Conservation (phyloP, 108 stramenopile genomes). For the Poteriospumella lacustris region DNA sequence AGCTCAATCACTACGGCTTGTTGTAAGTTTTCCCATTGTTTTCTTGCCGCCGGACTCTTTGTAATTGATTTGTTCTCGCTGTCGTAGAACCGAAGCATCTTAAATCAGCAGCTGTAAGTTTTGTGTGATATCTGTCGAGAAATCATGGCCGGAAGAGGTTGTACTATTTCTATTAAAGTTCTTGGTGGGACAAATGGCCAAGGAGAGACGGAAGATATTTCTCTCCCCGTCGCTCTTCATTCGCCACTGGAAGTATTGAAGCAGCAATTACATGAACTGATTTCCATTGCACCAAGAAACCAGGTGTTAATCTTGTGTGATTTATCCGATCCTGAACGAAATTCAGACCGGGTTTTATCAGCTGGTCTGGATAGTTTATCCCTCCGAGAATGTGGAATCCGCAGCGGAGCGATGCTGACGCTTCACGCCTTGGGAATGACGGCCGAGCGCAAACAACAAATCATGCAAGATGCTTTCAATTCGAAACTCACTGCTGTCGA, state of each 20-base stretch:
- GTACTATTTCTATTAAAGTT: conserved; percentile 22
- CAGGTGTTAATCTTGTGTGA: conserved; percentile 30
- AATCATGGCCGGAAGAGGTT: conserved; percentile 28
- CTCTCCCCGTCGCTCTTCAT: conserved; percentile 25
- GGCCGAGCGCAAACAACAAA: not conserved
- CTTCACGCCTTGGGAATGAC: conserved; percentile 12
- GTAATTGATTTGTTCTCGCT: too few relatives aligned
- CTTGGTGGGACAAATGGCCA: not conserved
- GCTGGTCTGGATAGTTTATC: not conserved
- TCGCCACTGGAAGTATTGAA: conserved; percentile 13
- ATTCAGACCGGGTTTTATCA: conserved; percentile 15
- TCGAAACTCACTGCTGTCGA: not conserved
- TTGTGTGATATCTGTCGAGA: not conserved
- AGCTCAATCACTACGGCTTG: too few relatives aligned
- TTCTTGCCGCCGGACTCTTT: too few relatives aligned
- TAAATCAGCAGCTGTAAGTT: not conserved
- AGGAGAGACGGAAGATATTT: not conserved
- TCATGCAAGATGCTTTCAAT: not conserved
- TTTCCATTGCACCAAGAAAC: not conserved
- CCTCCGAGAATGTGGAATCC: conserved; percentile 12
- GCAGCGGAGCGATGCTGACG: conserved; percentile 12
- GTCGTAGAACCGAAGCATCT: too few relatives aligned
- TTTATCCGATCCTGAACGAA: conserved; percentile 16
- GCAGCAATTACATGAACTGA: not conserved
- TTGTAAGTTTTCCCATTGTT: too few relatives aligned